Conservation (phyloP, 257 asterid species). For the Phtheirospermum japonicum region DNA sequence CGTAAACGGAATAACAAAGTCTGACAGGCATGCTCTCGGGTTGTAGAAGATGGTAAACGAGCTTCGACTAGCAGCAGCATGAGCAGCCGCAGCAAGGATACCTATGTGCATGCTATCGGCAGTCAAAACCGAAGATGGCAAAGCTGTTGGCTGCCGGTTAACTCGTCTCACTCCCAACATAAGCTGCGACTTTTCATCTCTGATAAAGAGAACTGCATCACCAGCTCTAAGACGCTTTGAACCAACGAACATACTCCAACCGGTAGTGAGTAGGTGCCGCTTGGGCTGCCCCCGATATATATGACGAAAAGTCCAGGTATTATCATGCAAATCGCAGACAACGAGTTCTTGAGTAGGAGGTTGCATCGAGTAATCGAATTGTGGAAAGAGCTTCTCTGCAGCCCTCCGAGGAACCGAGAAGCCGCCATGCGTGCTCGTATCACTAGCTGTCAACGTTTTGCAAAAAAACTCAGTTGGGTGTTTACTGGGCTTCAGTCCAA, state of each 20-base stretch:
- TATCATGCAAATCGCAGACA: slow-evolving; percentile 74
- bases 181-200: neutral
- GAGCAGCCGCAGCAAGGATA: neutral
- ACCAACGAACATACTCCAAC: neutral
- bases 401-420: slow-evolving; percentile 8
- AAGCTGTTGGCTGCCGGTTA: neutral
- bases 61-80: neutral
- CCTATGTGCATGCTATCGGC: neutral
- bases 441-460: neutral
- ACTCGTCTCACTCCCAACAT: neutral
- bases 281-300: neutral
- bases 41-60: neutral
- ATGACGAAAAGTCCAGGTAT: slow-evolving; percentile 83
- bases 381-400: slow-evolving; percentile 4
- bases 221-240: neutral
- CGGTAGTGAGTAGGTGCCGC: neutral
- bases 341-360: slow-evolving; percentile 88
- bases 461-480: neutral
- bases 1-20: neutral
- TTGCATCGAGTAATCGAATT: slow-evolving; percentile 64
- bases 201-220: neutral
- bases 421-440: slow-evolving; percentile 1
- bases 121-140: neutral
- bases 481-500: slow-evolving; percentile 3
- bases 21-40: neutral